A percentile compares a stretch with the other conserved stretches of the same genome.
Evolutionary conservation across 176 grass and related monocot species (phyloP).

Genomic region (Phoenix roebelenii): DNA sequence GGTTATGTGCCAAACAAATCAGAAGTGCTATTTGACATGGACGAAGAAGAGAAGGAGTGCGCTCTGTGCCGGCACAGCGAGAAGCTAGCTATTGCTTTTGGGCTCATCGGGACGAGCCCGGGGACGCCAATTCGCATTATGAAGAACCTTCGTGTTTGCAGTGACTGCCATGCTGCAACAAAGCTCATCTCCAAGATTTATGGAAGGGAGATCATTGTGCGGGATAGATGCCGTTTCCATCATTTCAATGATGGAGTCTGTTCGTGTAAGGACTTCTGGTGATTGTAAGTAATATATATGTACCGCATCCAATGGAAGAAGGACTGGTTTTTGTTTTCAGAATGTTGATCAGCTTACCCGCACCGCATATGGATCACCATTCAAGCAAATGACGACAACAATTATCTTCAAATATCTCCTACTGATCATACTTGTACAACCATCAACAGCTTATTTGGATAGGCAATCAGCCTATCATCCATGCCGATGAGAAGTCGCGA

Average conservation of each 20-base stretch:
- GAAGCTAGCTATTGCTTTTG: slow-evolving; percentile 21
- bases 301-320: no score
- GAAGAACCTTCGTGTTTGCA: slow-evolving; percentile 22
- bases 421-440: no score
- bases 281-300: not conserved
- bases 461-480: no score
- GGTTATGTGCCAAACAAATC: slow-evolving; percentile 10
- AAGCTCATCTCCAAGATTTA: slow-evolving; percentile 12
- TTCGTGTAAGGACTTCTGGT: slow-evolving; percentile 13
- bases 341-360: no score
- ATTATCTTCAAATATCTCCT: no score
- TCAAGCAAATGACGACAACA: no score
- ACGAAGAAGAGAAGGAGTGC: slow-evolving; percentile 14
- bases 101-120: slow-evolving; percentile 1
- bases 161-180: slow-evolving; percentile 6
- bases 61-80: slow-evolving; percentile 15
- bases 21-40: slow-evolving; percentile 5
- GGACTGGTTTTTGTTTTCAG: no score
- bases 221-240: slow-evolving; percentile 15
- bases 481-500: no score
- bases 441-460: no score
- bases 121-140: slow-evolving; percentile 10
- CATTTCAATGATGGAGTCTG: slow-evolving; percentile 12
- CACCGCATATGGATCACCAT: no score
- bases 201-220: slow-evolving; percentile 11